These are phyloP conservation scores for Tripterygium wilfordii DNA, from an alignment of 177 flowering plant genomes.

Conservation along the genomic window DNA sequence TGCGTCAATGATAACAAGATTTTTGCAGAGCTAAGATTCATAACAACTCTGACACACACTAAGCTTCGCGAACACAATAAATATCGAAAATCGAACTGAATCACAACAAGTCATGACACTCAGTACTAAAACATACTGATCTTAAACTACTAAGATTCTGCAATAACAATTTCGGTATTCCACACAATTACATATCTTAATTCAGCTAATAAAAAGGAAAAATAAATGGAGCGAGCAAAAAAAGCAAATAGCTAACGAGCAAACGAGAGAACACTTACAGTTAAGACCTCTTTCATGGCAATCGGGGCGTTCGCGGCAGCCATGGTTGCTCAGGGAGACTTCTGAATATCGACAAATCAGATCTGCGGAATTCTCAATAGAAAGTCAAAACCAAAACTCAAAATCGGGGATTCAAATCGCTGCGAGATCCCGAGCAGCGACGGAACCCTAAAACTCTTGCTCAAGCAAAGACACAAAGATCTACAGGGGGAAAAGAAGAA, in stretches of 20 bases:
- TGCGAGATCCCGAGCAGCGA: slow-evolving; percentile 33
- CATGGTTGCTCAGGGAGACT: slow-evolving; percentile 52
- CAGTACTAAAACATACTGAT: no score
- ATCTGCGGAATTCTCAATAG: slow-evolving; percentile 21
- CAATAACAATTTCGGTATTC: no score
- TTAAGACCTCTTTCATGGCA: slow-evolving; percentile 88
- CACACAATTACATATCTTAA: slow-evolving; percentile 12
- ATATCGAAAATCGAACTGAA: no score
- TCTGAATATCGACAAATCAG: slow-evolving; percentile 12
- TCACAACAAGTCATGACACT: no score
- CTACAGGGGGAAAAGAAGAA: no score
- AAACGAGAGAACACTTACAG: slow-evolving; percentile 40
- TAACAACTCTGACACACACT: no score
- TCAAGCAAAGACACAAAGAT: slow-evolving; percentile 4
- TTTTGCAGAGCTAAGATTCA: slow-evolving; percentile 21
- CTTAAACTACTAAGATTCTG: no score
- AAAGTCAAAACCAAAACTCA: no score
- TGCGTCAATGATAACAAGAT: background rate
- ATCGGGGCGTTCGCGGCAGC: slow-evolving; percentile 99
- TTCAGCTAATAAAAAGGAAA: slow-evolving; percentile 14
- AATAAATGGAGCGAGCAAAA: background rate
- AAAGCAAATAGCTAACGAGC: no score
- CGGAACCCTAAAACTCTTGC: slow-evolving; percentile 9
- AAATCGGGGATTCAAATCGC: slow-evolving; percentile 15
- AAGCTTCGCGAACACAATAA: no score